phyloP scores from a whole-genome alignment of 2,329 filamentous ascomycete genomes.

The Sphaerulina populicola region DNA sequence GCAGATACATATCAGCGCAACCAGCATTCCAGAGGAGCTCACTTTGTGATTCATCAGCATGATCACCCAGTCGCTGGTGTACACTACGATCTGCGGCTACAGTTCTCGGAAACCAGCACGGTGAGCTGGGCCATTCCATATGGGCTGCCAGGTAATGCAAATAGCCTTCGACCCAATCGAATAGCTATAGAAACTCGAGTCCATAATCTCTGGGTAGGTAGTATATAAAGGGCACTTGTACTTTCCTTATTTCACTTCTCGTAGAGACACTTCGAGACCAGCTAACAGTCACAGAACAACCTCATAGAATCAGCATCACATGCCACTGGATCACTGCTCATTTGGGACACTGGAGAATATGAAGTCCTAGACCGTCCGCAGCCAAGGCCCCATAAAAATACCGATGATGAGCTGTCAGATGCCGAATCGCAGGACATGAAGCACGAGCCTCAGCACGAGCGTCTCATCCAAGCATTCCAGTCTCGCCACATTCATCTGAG shows the following conservation, averaged over 20 bases:
- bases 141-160: constrained; percentile 38
- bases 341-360: constrained; percentile 43
- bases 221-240: not conserved
- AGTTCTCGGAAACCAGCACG: constrained; percentile 60
- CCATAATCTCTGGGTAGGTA: constrained; percentile 37
- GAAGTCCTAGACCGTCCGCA: constrained; percentile 30
- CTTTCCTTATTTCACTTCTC: not conserved
- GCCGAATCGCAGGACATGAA: constrained; percentile 18
- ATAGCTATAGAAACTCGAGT: constrained; percentile 42
- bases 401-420: constrained; percentile 32
- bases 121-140: constrained; percentile 48
- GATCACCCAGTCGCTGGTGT: constrained; percentile 58
- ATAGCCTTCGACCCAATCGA: constrained; percentile 34
- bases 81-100: constrained; percentile 56
- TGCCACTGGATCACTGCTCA: constrained; percentile 39
- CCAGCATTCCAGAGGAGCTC: constrained; percentile 38
- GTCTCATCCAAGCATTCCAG: constrained; percentile 35
- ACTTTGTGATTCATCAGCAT: constrained; percentile 64
- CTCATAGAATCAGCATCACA: constrained; percentile 39
- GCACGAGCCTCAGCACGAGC: constrained; percentile 30
- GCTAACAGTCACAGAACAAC: constrained; percentile 34
- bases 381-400: constrained; percentile 20
- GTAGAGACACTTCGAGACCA: not conserved
- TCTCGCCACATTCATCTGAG: constrained; percentile 36
- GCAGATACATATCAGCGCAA: constrained; percentile 43